A percentile compares a stretch with the other conserved stretches of the same genome.
These are phyloP conservation scores for Fusarium sp. DNA, from an alignment of 2,329 filamentous ascomycete genomes.

Conservation along the genomic window DNA sequence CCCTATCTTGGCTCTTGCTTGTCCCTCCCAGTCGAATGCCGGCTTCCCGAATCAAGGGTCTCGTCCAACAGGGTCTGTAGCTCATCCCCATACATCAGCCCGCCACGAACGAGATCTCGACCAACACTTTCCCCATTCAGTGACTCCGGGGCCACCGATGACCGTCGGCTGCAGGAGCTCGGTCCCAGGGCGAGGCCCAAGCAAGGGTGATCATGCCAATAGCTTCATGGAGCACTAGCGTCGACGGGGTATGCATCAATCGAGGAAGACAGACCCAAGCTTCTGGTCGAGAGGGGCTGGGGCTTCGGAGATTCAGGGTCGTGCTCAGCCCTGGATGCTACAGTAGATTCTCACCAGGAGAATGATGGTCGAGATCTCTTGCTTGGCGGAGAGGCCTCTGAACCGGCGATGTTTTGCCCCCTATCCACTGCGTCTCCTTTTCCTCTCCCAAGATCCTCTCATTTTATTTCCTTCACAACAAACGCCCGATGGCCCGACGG, in stretches of 20 bases:
- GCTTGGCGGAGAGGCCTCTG: background rate
- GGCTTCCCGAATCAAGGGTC: background rate
- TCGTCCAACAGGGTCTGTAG: background rate
- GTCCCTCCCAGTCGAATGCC: background rate
- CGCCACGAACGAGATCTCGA: background rate
- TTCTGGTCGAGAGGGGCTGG: background rate
- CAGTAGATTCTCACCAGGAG: background rate
- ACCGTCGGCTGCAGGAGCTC: background rate
- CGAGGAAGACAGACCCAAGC: background rate
- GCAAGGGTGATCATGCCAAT: background rate
- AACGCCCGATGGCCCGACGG: background rate
- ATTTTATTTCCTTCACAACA: background rate
- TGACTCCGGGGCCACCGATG: background rate
- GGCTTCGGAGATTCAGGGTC: background rate
- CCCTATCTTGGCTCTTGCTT: background rate
- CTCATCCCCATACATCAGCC: background rate
- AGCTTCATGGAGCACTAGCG: background rate
- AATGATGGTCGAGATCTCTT: background rate
- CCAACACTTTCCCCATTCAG: background rate
- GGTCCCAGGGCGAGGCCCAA: background rate
- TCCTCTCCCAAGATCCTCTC: background rate
- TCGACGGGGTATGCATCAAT: background rate
- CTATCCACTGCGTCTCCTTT: background rate
- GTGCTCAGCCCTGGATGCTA: background rate
- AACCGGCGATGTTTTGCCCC: no score